These are phyloP conservation scores for Trypanosoma scelopori DNA, from an alignment of 208 protist genomes.

Conservation along the genomic window DNA sequence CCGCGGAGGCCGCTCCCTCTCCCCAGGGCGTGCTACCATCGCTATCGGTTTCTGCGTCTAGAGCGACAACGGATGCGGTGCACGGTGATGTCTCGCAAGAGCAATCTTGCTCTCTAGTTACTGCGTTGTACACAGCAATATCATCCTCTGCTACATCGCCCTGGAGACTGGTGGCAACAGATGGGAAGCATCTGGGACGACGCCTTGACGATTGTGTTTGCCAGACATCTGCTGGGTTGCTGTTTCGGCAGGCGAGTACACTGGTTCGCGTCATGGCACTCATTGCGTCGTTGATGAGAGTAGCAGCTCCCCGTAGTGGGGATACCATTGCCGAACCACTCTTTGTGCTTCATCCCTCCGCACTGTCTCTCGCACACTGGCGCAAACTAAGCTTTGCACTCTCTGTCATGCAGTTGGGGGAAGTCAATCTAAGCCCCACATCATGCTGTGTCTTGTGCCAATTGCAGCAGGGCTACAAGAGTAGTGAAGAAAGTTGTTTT, in stretches of 20 bases:
- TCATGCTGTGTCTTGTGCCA: neutral
- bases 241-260: neutral
- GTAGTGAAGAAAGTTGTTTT: neutral
- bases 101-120: too few relatives aligned
- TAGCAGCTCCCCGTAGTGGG: neutral
- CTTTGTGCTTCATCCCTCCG: constrained; percentile 20
- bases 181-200: too few relatives aligned
- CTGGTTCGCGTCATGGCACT: constrained; percentile 16
- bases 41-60: neutral
- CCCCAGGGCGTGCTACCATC: neutral
- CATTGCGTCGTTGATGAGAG: constrained; percentile 13
- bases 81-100: too few relatives aligned
- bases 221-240: neutral
- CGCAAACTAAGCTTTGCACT: constrained; percentile 19
- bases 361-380: constrained; percentile 10
- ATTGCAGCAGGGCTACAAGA: neutral
- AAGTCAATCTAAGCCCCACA: neutral
- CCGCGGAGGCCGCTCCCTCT: neutral
- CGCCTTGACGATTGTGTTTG: neutral
- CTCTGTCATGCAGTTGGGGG: neutral
- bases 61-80: too few relatives aligned
- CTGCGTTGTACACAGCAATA: too few relatives aligned
- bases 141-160: too few relatives aligned
- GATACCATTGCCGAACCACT: neutral
- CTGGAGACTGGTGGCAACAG: too few relatives aligned